Base-by-base conservation (phyloP, 2,329 filamentous ascomycete genomes). In the Chrysosporium queenslandicum region DNA sequence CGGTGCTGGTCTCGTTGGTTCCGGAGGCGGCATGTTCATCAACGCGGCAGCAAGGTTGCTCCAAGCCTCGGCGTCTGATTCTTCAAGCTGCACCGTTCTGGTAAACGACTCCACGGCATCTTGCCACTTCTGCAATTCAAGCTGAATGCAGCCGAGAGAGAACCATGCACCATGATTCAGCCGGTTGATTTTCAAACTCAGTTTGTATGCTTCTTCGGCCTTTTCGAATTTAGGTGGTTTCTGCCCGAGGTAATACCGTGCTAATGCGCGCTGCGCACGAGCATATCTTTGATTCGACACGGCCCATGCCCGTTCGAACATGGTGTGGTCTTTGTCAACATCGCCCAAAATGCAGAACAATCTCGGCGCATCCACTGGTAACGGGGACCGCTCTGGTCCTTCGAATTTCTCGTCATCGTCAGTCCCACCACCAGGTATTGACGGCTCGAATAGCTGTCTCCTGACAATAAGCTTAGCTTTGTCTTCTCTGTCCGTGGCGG, bases 291-390 rank as follows among this genome's bases (percentile, higher is more conserved):
- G 68, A 1, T 82, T 82, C 0, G 90, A 96, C 0, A 95, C 79
- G 18, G 84, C 80, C 92, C 92, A 98, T 0, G 91, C 89, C 12
- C 84, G 85, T 58, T 87, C 79, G 70, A 94, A 98, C 71, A 90
- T 80, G 8, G 71, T 66, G 0, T 84, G 77, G 8, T 92, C 79
- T 20, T 82, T 75, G 59, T 94, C 87, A 14, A 98, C 77, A 60
- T 98, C 92, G 16, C 91, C 92, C 1, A 98, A 74, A 53, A 98
- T 96, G 64, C 91, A 97, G 73, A 90, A 91, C 4, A 97, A 72
- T 0, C 92, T 81, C 0, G 92, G 86, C 1, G 91, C 87, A 64
- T 97, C 87, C 1, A 85, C 77, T 0, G 89, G 88, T 0, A 86
- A 72, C 0, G 87, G 85, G 3, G 77, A 71, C 1, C 83, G 75